Evolutionary conservation across 805 yeast species (phyloP).

Genomic region (Saturnispora dispora): DNA sequence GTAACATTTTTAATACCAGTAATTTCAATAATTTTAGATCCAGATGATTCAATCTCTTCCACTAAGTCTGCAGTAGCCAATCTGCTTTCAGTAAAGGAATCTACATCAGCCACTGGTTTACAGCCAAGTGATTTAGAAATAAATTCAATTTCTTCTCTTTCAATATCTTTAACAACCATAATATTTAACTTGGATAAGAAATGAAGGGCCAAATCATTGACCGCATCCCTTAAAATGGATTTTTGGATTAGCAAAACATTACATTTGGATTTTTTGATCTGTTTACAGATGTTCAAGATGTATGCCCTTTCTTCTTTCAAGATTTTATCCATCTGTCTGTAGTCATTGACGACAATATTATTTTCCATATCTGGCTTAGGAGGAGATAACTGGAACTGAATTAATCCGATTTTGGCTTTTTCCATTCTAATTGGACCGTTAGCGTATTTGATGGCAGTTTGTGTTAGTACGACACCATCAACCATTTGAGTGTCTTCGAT

Average conservation of each 20-base stretch:
- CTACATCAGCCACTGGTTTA: constrained; percentile 93
- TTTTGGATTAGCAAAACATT: constrained; percentile 85
- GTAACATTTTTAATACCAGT: constrained; percentile 63
- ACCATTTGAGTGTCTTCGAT: constrained; percentile 92
- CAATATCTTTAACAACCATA: constrained; percentile 90
- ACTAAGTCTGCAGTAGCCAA: constrained; percentile 86
- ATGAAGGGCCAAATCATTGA: constrained; percentile 88
- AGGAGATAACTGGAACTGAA: constrained; percentile 92
- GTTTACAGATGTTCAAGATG: constrained; percentile 86
- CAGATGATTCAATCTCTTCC: constrained; percentile 84
- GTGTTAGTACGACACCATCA: constrained; percentile 90
- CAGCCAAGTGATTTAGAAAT: constrained; percentile 79
- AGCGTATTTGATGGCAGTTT: constrained; percentile 78
- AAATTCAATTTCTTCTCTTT: constrained; percentile 93
- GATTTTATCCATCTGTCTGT: constrained; percentile 98
- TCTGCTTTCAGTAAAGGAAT: constrained; percentile 85
- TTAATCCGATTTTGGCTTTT: constrained; percentile 82
- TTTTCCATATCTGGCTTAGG: constrained; percentile 98
- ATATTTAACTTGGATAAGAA: constrained; percentile 88
- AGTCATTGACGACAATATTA: constrained; percentile 93
- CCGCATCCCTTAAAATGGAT: constrained; percentile 91
- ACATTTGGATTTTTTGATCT: constrained; percentile 94
- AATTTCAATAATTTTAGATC: constrained; percentile 80
- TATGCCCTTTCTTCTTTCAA: constrained; percentile 96
- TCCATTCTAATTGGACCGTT: constrained; percentile 95